Evolutionary conservation across 2,329 filamentous ascomycete species (phyloP), one percentile per base, ranked within the genome.

Genomic region (Fusarium sp.): DNA sequence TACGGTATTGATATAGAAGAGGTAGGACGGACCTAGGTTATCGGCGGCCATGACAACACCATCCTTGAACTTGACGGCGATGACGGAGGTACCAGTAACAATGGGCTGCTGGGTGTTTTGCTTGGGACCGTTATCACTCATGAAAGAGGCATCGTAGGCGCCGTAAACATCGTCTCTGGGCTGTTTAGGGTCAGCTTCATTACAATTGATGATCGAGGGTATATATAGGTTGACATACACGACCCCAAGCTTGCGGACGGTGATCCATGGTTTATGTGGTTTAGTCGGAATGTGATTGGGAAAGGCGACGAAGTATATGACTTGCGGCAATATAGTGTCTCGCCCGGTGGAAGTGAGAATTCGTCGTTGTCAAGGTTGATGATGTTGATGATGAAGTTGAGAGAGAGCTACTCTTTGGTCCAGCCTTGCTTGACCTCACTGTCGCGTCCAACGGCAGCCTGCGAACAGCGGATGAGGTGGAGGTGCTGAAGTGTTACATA

Each of bases 101-200:
- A 97, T 91, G 76, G 96, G 96, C 31, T 90, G 90, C 83, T 97
- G 94, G 58, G 96, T 98, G 82, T 97, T 93, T 77, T 94, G 89
- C 79, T 89, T 94, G 62, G 94, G 93, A 58, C 85, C 86, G 75
- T 82, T 85, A 75, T 82, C 84, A 75, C 93, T 89, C 79, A 98
- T 90, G 81, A 95, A 94, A 62, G 94, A 93, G 78, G 86, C 84
- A 83, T 98, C 93, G 83, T 99, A 99, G 77, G 91, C 86, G 76
- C 96, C 96, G 84, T 98, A 99, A 78, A 98, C 87, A 82, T 99
- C 96, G 83, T 99, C 93, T 87, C 96, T 91, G 79, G 96, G 96
- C 96, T 99, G 77, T 67, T 46, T 57, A 44, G 31, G 14, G 49
- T 70, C 42, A 67, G 64, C 30, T 45, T 52, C 21, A 31, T 18